A percentile compares a stretch with the other conserved stretches of the same genome.
These are phyloP conservation scores for Ganoderma multipileum DNA, from an alignment of 1,284 basidiomycete species.

Conservation along the genomic window DNA sequence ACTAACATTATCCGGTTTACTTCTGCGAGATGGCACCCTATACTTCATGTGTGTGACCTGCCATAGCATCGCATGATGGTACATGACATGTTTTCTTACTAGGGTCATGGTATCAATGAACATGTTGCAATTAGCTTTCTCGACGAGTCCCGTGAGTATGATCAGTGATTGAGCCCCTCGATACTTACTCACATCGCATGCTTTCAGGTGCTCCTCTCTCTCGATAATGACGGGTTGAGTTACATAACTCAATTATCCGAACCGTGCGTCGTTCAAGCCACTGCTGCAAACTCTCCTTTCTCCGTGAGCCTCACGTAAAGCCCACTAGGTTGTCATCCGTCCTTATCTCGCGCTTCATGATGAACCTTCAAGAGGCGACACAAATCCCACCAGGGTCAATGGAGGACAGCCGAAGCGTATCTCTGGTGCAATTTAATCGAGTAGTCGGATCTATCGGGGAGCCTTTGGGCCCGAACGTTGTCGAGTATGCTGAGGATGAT, in stretches of 20 bases:
- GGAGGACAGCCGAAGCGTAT: neutral
- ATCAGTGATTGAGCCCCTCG: neutral
- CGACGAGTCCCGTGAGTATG: neutral
- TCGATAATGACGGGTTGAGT: neutral
- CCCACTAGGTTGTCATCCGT: neutral
- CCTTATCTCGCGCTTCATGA: constrained; percentile 4
- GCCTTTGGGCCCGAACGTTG: neutral
- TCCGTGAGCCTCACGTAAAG: neutral
- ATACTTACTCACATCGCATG: neutral
- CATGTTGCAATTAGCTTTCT: constrained; percentile 1
- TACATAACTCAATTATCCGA: neutral
- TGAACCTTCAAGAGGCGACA: constrained; percentile 6
- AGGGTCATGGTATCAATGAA: constrained; percentile 5
- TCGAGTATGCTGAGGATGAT: neutral
- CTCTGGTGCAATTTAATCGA: neutral
- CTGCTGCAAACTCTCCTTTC: neutral
- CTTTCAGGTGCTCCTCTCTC: neutral
- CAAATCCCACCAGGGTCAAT: neutral
- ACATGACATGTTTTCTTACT: neutral
- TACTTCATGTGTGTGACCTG: constrained; percentile 3
- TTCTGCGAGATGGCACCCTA: neutral
- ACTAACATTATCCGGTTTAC: neutral
- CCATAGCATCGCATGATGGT: neutral
- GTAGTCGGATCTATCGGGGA: neutral
- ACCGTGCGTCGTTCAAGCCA: neutral